Evolutionary conservation across 2,329 filamentous ascomycete species (phyloP).

Genomic region (Pseudophaeomoniella oleicola): DNA sequence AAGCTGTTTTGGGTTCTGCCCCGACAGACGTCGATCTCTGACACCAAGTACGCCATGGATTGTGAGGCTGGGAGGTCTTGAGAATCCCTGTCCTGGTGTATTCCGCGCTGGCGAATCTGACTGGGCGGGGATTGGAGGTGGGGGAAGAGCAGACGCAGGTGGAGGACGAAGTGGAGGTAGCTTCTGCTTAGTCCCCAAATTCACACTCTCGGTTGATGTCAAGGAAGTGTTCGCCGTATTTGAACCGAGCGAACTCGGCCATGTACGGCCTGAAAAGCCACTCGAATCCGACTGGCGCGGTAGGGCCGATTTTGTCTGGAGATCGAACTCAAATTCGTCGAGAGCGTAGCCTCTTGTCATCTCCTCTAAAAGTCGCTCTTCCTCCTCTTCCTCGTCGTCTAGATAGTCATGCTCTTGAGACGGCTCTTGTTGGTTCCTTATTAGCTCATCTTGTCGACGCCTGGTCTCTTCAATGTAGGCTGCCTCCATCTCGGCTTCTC

Average conservation of each 20-base stretch:
- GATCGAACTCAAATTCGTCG: conserved; percentile 66
- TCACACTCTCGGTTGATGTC: conserved; percentile 52
- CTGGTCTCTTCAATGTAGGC: conserved; percentile 46
- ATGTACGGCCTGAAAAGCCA: conserved; percentile 60
- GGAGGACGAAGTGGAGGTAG: conserved; percentile 8
- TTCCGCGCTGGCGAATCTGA: not conserved
- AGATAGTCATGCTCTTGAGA: conserved; percentile 28
- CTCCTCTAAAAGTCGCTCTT: conserved; percentile 67
- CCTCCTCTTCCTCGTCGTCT: conserved; percentile 55
- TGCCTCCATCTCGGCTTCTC: conserved; percentile 58
- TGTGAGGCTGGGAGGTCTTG: conserved; percentile 14
- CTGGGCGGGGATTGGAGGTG: conserved; percentile 6
- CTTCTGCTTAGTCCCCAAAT: conserved; percentile 4
- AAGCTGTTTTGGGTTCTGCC: conserved; percentile 64
- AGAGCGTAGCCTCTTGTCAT: conserved; percentile 73
- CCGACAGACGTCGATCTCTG: conserved; percentile 63
- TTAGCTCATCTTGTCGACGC: conserved; percentile 17
- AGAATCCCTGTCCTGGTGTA: conserved; percentile 6
- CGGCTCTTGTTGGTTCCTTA: conserved; percentile 10
- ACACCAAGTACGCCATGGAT: conserved; percentile 37
- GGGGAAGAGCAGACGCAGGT: conserved; percentile 11
- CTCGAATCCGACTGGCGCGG: conserved; percentile 74
- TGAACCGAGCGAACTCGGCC: conserved; percentile 64
- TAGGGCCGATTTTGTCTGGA: conserved; percentile 51
- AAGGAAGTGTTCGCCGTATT: conserved; percentile 57